phyloP scores from a whole-genome alignment of 2,329 filamentous ascomycete genomes.

The Amesomyces nigricolor region DNA sequence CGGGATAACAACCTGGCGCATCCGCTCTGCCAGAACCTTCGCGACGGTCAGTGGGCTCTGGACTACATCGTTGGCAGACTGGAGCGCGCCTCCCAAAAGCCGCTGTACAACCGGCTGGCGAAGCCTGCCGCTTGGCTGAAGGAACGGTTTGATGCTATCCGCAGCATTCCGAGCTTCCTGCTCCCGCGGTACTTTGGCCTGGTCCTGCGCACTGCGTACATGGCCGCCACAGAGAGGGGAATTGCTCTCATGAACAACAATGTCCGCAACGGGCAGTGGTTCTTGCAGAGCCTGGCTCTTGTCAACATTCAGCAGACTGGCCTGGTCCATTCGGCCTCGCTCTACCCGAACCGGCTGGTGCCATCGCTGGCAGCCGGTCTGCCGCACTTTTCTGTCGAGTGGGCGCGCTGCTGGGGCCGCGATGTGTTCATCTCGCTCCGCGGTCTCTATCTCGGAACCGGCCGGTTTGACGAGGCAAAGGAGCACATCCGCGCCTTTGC shows the following conservation, averaged over 20 bases:
- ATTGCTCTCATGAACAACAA: slow-evolving; percentile 74
- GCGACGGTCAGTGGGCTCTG: slow-evolving; percentile 85
- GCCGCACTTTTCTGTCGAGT: slow-evolving; percentile 88
- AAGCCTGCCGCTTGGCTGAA: slow-evolving; percentile 72
- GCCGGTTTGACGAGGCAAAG: slow-evolving; percentile 79
- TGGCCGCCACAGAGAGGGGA: slow-evolving; percentile 70
- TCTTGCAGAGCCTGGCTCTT: slow-evolving; percentile 82
- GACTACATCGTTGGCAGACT: slow-evolving; percentile 81
- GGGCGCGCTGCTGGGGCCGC: slow-evolving; percentile 95
- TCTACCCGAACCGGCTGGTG: slow-evolving; percentile 80
- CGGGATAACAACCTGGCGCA: slow-evolving; percentile 87
- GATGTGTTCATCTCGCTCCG: slow-evolving; percentile 95
- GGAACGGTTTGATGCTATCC: slow-evolving; percentile 79
- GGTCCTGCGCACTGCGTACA: slow-evolving; percentile 80
- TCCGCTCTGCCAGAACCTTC: slow-evolving; percentile 85
- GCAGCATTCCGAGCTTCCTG: slow-evolving; percentile 79
- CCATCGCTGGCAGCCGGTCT: slow-evolving; percentile 86
- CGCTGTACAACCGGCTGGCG: slow-evolving; percentile 56
- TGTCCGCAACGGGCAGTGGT: slow-evolving; percentile 76
- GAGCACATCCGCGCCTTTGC: slow-evolving; percentile 95
- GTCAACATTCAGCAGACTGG: slow-evolving; percentile 90
- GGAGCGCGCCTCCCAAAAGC: slow-evolving; percentile 61
- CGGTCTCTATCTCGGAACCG: slow-evolving; percentile 85
- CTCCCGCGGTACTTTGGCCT: slow-evolving; percentile 90
- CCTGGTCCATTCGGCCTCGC: slow-evolving; percentile 79